A percentile compares a stretch with the other conserved stretches of the same genome.
Conservation (phyloP, 2,329 filamentous ascomycete genomes). For the Fusarium sp. region DNA sequence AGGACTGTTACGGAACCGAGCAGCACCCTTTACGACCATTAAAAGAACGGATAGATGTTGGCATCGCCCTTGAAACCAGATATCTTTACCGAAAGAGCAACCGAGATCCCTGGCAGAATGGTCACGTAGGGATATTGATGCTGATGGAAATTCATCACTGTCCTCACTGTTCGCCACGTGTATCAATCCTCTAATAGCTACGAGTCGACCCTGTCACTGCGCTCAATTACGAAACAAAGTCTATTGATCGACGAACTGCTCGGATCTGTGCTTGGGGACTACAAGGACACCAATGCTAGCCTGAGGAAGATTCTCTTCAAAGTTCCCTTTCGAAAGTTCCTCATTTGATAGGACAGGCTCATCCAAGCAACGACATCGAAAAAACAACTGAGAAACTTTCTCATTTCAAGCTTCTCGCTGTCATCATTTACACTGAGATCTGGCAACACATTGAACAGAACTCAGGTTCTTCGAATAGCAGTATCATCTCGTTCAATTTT, state of each 20-base stretch:
- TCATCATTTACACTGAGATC: conserved; percentile 13
- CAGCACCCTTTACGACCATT: too few relatives aligned
- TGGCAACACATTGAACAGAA: conserved; percentile 10
- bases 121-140: neutral
- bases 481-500: conserved; percentile 19
- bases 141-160: neutral
- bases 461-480: conserved; percentile 1
- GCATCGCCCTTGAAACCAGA: neutral
- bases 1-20: too few relatives aligned
- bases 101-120: conserved; percentile 18
- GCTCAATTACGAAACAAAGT: conserved; percentile 12
- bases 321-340: conserved; percentile 22
- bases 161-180: neutral
- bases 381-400: neutral
- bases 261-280: neutral
- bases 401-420: conserved; percentile 14
- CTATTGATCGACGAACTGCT: conserved; percentile 15
- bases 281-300: conserved; percentile 16
- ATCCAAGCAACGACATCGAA: accelerated
- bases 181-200: conserved; percentile 1
- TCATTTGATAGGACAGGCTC: conserved; percentile 17
- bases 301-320: conserved; percentile 12
- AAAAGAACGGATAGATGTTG: too few relatives aligned
- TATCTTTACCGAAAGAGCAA: conserved; percentile 2
- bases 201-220: neutral